Evolutionary conservation across 257 asterid genomes (phyloP), one percentile per base, ranked within the genome.

Genomic region (Ilex aquifolium): DNA sequence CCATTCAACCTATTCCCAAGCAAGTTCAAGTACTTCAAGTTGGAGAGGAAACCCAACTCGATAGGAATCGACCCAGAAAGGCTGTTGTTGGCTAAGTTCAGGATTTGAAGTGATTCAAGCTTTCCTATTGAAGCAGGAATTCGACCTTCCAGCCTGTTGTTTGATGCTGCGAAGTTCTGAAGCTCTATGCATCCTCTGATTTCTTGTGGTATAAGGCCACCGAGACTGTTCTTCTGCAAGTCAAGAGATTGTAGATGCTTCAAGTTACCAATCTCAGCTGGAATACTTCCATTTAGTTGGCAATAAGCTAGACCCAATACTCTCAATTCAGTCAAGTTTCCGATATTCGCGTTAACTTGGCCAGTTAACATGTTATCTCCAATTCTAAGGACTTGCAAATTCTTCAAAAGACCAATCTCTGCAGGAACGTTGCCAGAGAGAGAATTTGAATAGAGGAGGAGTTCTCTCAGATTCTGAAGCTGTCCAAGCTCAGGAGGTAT

Each of bases 51-150:
- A 62, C 87, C 70, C 10, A 91, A 54, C 80, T 75, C 94, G 2
- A 46, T 67, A 5, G 98, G 86, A 60, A 91, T 65, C 3, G 50
- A 53, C 59, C 92, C 98, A 2, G 95, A 77, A n/a, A 91, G 69
- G 74, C 85, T 88, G 68, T 91, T 91, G 82, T 91, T 91, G 62
- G 82, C 95, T 57, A 88, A 72, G 67, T 88, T 91, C 72, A 91
- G 57, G 73, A 91, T 71, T 74, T 85, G 73, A 17, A 91, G 85
- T 14, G 87, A 84, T 63, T 65, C 52, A n/a, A 88, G 88, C 44
- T 64, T 71, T 3, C 76, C 64, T 1, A 91, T 57, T 62, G 95
- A 75, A 53, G 61, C 53, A 32, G 95, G 98, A 52, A 91, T 80
- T 42, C 57, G 13, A 30, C 96, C 95, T 64, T 63, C 78, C 10